Conservation (phyloP, 1,284 basidiomycete genomes). For the Apiotrichum montevideense region DNA sequence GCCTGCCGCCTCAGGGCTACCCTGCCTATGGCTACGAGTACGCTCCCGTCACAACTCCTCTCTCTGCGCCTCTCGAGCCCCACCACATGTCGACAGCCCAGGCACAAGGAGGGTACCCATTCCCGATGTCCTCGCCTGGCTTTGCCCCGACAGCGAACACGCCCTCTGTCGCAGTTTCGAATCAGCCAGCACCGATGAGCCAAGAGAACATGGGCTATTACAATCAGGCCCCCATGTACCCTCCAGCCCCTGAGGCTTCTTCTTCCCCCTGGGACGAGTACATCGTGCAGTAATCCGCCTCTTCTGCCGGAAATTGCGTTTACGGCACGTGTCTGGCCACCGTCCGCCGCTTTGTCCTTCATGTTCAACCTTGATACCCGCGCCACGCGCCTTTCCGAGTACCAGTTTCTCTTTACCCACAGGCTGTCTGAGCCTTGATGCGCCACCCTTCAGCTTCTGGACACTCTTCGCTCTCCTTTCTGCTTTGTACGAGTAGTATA, state of each 20-base stretch:
- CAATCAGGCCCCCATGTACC: background rate
- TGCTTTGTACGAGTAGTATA: too few relatives aligned
- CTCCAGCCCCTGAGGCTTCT: background rate
- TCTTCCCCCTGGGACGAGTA: constrained; percentile 6
- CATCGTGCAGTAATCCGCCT: constrained; percentile 2
- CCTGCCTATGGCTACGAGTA: background rate
- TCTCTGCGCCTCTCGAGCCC: background rate
- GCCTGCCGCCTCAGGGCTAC: background rate
- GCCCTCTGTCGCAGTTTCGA: background rate
- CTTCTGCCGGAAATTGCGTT: too few relatives aligned
- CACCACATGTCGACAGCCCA: background rate
- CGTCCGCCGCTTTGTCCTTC: too few relatives aligned
- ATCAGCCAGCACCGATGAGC: background rate
- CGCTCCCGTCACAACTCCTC: background rate
- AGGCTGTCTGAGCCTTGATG: too few relatives aligned
- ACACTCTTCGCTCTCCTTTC: too few relatives aligned
- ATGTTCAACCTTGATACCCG: too few relatives aligned
- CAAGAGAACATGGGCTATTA: background rate
- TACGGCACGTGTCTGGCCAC: too few relatives aligned
- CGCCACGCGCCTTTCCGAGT: too few relatives aligned
- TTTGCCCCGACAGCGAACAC: background rate
- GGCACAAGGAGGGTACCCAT: background rate
- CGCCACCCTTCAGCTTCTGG: too few relatives aligned
- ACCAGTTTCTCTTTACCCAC: too few relatives aligned
- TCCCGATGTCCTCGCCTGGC: background rate